Evolutionary conservation across 805 yeast species (phyloP).

Genomic region (Yamadazyma akitaensis): DNA sequence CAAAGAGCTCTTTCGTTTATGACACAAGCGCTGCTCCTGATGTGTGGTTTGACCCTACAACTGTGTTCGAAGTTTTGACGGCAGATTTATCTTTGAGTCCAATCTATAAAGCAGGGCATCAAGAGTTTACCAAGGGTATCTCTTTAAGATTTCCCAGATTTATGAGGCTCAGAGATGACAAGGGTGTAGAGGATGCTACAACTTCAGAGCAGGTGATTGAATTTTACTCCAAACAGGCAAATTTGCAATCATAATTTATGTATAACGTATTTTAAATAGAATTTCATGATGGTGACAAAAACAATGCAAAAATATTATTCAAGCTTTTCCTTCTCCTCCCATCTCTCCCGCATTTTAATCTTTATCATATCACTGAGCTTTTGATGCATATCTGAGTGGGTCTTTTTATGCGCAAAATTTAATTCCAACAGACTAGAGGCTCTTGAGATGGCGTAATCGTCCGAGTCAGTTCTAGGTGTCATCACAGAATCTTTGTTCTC

Average conservation of each 20-base stretch:
- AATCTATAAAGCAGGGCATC: conserved; percentile 78
- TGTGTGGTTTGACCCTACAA: conserved; percentile 89
- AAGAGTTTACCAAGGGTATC: conserved; percentile 74
- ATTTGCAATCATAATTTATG: conserved; percentile 19
- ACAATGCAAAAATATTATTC: neutral
- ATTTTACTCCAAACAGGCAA: conserved; percentile 72
- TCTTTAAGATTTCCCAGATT: conserved; percentile 89
- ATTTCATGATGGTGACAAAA: neutral
- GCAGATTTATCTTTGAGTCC: conserved; percentile 92
- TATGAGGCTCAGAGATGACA: conserved; percentile 79
- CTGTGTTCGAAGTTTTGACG: conserved; percentile 81
- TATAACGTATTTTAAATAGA: conserved; percentile 1
- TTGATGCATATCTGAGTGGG: conserved; percentile 11
- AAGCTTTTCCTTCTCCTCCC: conserved; percentile 19
- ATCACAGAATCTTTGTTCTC: conserved; percentile 24
- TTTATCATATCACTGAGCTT: conserved; percentile 34
- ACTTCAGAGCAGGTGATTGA: conserved; percentile 80
- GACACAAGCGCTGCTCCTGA: conserved; percentile 78
- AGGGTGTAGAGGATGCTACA: conserved; percentile 82
- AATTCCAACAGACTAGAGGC: conserved; percentile 16
- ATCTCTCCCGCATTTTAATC: conserved; percentile 32
- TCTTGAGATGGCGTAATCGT: conserved; percentile 26
- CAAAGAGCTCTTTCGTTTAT: conserved; percentile 65
- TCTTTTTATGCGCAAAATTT: conserved; percentile 23
- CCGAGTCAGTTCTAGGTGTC: conserved; percentile 26